These are phyloP conservation scores for Pythium apleroticum DNA, from an alignment of 352 stramenopile species.

Conservation along the genomic window DNA sequence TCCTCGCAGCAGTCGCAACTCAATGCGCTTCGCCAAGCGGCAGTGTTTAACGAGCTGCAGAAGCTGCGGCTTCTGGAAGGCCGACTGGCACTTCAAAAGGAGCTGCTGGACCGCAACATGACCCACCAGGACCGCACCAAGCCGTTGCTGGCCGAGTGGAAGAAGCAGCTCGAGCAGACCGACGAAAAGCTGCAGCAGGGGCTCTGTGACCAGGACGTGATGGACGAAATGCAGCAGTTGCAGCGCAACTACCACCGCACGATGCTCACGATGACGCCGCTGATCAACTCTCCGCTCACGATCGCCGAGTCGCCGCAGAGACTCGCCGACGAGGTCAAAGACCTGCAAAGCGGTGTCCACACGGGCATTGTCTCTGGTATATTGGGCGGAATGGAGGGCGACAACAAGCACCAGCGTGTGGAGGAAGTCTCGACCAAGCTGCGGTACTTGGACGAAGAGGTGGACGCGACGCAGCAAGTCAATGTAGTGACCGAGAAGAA, in stretches of 20 bases:
- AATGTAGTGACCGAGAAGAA: conserved; percentile 73
- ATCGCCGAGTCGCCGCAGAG: conserved; percentile 61
- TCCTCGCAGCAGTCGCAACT: conserved; percentile 52
- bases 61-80: conserved; percentile 58
- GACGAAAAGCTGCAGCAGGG: conserved; percentile 64
- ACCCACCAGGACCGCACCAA: conserved; percentile 67
- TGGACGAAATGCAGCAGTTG: conserved; percentile 62
- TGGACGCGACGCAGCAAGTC: conserved; percentile 62
- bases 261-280: conserved; percentile 51
- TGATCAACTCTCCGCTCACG: conserved; percentile 57
- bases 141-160: conserved; percentile 65
- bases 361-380: conserved; percentile 38
- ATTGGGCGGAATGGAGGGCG: conserved; percentile 16
- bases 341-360: conserved; percentile 53
- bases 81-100: conserved; percentile 63
- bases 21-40: conserved; percentile 49
- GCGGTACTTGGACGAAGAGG: conserved; percentile 63
- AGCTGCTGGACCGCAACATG: conserved; percentile 68
- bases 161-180: conserved; percentile 53
- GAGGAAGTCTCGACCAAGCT: conserved; percentile 62
- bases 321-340: conserved; percentile 55
- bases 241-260: conserved; percentile 65
- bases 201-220: conserved; percentile 53
- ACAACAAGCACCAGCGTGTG: conserved; percentile 15
- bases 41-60: conserved; percentile 54